Conservation (phyloP, 2,329 filamentous ascomycete species). For the Sporothrix brunneoviolacea region DNA sequence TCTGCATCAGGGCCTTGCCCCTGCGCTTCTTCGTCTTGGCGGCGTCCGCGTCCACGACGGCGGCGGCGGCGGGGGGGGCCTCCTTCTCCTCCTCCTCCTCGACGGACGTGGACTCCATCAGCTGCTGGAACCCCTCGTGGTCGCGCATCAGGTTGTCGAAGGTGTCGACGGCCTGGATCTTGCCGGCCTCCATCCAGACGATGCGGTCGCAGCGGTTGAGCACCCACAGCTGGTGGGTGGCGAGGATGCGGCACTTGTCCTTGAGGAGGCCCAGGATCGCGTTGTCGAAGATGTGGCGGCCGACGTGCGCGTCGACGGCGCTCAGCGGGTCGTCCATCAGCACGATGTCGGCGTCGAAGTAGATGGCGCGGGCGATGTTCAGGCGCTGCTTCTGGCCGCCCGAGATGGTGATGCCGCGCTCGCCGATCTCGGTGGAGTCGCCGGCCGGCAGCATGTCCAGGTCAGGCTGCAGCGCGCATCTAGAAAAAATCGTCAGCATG, state of each 20-base stretch:
- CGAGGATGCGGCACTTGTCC: slow-evolving; percentile 83
- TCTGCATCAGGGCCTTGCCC: slow-evolving; percentile 62
- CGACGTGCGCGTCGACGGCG: slow-evolving; percentile 64
- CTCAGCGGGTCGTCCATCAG: slow-evolving; percentile 65
- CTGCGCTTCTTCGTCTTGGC: slow-evolving; percentile 40
- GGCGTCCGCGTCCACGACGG: slow-evolving; percentile 24
- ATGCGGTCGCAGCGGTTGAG: slow-evolving; percentile 85
- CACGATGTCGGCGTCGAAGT: slow-evolving; percentile 62
- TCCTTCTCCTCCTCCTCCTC: slow-evolving; percentile 55
- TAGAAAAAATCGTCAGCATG: slow-evolving; percentile 16
- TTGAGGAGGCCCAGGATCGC: slow-evolving; percentile 85
- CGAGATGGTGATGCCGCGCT: slow-evolving; percentile 90
- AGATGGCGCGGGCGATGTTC: slow-evolving; percentile 80
- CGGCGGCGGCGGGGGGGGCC: slow-evolving; percentile 21
- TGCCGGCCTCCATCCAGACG: slow-evolving; percentile 85
- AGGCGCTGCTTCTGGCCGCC: slow-evolving; percentile 92
- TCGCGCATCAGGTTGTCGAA: slow-evolving; percentile 80
- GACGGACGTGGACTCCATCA: slow-evolving; percentile 80
- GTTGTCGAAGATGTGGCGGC: slow-evolving; percentile 79
- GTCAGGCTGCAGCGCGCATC: slow-evolving; percentile 77
- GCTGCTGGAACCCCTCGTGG: slow-evolving; percentile 68
- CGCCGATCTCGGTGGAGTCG: slow-evolving; percentile 87
- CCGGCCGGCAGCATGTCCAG: slow-evolving; percentile 88
- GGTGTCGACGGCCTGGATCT: slow-evolving; percentile 77
- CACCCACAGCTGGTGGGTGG: slow-evolving; percentile 93